phyloP scores from a whole-genome alignment of 805 yeast species.

The Kazachstania taianensis region DNA sequence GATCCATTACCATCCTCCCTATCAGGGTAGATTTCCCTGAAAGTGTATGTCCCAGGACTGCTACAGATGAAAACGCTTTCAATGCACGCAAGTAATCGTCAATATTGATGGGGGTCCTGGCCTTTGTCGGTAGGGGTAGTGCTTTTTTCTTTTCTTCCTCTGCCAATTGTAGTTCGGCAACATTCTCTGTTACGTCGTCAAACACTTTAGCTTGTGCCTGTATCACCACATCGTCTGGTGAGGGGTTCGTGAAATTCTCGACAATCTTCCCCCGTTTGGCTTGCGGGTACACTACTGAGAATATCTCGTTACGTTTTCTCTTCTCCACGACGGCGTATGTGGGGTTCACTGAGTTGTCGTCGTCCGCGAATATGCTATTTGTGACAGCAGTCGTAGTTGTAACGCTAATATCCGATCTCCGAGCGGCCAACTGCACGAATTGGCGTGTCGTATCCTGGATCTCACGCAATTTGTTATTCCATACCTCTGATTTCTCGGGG shows the following conservation, averaged over 20 bases:
- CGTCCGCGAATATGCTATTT: no score
- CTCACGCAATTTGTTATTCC: neutral
- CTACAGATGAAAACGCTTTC: conserved; percentile 1
- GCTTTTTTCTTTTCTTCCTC: neutral
- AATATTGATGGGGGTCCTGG: conserved; percentile 2
- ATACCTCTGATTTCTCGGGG: neutral
- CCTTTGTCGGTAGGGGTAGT: conserved; percentile 1
- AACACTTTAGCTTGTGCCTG: conserved; percentile 46
- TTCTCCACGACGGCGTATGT: neutral
- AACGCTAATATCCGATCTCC: neutral
- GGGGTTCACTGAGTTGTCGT: no score
- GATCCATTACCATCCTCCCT: conserved; percentile 10
- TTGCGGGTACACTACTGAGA: conserved; percentile 6
- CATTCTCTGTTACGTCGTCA: conserved; percentile 23
- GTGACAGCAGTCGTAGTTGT: no score
- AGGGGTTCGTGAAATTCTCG: conserved; percentile 52
- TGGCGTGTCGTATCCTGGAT: neutral
- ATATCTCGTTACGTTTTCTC: neutral
- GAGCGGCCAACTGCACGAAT: neutral
- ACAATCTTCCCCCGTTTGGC: conserved; percentile 34
- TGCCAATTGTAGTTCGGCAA: conserved; percentile 2
- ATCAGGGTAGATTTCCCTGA: conserved; percentile 13
- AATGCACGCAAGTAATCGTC: neutral
- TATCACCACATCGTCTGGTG: conserved; percentile 72
- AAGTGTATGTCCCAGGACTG: conserved; percentile 7